phyloP scores from a whole-genome alignment of 257 asterid species.

The Nicotiana undulata region DNA sequence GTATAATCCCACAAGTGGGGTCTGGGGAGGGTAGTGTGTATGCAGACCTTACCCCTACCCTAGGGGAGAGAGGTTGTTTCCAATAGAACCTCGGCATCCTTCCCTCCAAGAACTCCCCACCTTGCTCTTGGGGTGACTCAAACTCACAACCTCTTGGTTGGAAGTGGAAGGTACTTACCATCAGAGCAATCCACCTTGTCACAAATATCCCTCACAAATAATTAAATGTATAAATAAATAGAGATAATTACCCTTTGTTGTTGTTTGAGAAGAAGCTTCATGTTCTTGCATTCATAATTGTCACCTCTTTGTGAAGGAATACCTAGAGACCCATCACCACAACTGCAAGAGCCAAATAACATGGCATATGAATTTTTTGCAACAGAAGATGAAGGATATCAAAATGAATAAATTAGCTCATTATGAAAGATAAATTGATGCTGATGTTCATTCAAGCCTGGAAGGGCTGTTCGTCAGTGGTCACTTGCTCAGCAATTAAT shows the following conservation, averaged over 20 bases:
- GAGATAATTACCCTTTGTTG: slow-evolving; percentile 70
- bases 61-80: too few species aligned
- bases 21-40: too few species aligned
- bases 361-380: slow-evolving; percentile 2
- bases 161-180: too few species aligned
- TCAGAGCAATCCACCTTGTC: too few species aligned
- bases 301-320: slow-evolving; percentile 82
- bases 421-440: not conserved
- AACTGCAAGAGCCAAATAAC: slow-evolving; percentile 47
- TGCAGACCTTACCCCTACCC: too few species aligned
- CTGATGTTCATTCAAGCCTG: not conserved
- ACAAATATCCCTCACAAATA: not conserved
- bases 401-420: not conserved
- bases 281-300: slow-evolving; percentile 88
- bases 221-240: not conserved
- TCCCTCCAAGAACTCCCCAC: too few species aligned
- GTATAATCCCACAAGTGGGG: too few species aligned
- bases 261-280: slow-evolving; percentile 95
- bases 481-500: not conserved
- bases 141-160: too few species aligned
- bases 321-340: slow-evolving; percentile 96
- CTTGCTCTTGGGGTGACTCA: too few species aligned
- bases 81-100: too few species aligned
- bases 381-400: not conserved
- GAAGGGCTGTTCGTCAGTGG: not conserved